phyloP scores from a whole-genome alignment of 257 asterid species.

The Capsicum chinense region DNA sequence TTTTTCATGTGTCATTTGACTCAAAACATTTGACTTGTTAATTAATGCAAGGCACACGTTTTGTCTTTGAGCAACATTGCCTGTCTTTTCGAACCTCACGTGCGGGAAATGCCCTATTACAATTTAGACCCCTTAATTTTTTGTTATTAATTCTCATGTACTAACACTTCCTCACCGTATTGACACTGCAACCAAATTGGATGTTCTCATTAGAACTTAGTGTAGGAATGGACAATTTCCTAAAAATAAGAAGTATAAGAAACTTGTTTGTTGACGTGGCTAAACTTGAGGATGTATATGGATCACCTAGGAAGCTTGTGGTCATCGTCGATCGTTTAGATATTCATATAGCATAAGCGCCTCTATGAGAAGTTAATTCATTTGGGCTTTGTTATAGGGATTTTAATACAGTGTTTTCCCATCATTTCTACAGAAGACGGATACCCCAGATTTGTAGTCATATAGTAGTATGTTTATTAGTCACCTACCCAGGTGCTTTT shows the following conservation, averaged over 20 bases:
- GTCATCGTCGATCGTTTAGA: too few relatives aligned
- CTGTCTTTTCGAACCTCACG: not conserved
- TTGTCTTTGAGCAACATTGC: not conserved
- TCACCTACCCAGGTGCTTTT: not conserved
- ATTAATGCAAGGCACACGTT: not conserved
- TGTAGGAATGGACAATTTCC: too few relatives aligned
- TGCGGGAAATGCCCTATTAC: not conserved
- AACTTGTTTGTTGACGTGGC: not conserved
- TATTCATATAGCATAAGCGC: too few relatives aligned
- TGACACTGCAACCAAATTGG: not conserved
- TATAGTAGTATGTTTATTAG: too few relatives aligned
- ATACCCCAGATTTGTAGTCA: not conserved
- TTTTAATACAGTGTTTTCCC: not conserved
- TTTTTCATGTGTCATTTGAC: constrained; percentile 16
- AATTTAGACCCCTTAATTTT: not conserved
- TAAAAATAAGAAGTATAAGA: too few relatives aligned
- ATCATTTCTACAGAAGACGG: not conserved
- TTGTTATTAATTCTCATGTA: not conserved
- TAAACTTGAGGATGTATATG: not conserved
- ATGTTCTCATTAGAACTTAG: too few relatives aligned
- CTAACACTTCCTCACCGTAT: not conserved
- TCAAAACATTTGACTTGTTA: not conserved
- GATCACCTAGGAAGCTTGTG: not conserved
- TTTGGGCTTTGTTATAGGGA: not conserved
- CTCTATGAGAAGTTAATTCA: not conserved